Evolutionary conservation across 2,329 filamentous ascomycete species (phyloP), one percentile per base, ranked within the genome.

Genomic region (Penicillium sp.): DNA sequence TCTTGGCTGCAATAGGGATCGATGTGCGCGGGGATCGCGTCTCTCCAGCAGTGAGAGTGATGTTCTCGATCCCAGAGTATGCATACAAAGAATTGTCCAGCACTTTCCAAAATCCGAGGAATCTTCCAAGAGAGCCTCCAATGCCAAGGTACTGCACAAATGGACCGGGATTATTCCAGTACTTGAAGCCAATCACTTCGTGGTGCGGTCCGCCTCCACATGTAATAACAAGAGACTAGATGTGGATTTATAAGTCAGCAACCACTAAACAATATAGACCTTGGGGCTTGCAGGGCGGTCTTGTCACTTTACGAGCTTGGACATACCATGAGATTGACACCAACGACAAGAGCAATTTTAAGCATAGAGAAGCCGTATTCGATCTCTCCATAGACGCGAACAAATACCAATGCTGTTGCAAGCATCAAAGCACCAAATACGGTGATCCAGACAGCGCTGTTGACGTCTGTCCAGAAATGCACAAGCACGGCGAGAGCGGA

Each of bases 401-500:
- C 79, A 2, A 77, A 76, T 2, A 81, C 65, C 35, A 74, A 69
- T 58, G 81, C 80, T 20, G 81, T 65, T 5, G 67, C 70, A 21
- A 81, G 67, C 48, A 88, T 82, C 21, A 88, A 75, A 2, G 83
- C 70, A 58, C 88, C 78, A 59, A 85, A 74, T 59, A 85, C 81
- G 4, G 82, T 81, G 52, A 80, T 79, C 77, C 77, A 80, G 3
- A 77, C 74, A 2, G 73, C 75, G 16, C 76, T 68, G 43, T 76
- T 73, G 47, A 78, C 68, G 6, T 71, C 65, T 11, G 71, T 64
- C 85, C 85, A 88, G 66, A 83, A 87, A 59, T 82, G 72, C 59
- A 88, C 84, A 38, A 89, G 76, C 14, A 87, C 79, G 42, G 82
- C 80, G n/a, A 84, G 83, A 9, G 85, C 86, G 0, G 82, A 83